These are phyloP conservation scores for Forsythia suspensa DNA, from an alignment of 257 asterid genomes.

Conservation along the genomic window DNA sequence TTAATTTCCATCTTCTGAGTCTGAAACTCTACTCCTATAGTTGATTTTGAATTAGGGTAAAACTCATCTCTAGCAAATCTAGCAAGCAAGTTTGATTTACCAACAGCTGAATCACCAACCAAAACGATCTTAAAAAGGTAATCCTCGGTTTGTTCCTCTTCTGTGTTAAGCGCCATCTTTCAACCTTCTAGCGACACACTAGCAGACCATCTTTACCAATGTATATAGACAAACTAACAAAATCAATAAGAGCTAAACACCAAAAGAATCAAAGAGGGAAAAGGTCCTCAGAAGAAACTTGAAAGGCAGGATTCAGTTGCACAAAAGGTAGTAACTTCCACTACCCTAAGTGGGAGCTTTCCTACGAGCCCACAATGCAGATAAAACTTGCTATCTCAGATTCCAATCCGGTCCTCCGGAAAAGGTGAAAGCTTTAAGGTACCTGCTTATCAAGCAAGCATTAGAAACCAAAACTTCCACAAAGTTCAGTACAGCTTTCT, in stretches of 20 bases:
- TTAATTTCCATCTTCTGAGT: slow-evolving; percentile 85
- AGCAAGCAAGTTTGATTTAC: slow-evolving; percentile 93
- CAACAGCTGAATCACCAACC: slow-evolving; percentile 94
- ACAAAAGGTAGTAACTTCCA: neutral
- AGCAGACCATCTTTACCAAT: slow-evolving; percentile 36
- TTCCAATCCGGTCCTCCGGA: slow-evolving; percentile 18
- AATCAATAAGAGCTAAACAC: slow-evolving; percentile 12
- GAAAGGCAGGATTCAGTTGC: slow-evolving; percentile 27
- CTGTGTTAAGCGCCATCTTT: slow-evolving; percentile 62
- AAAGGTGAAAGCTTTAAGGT: slow-evolving; percentile 16
- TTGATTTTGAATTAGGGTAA: slow-evolving; percentile 86
- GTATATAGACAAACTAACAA: slow-evolving; percentile 14
- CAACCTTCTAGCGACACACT: slow-evolving; percentile 28
- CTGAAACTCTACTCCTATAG: slow-evolving; percentile 97
- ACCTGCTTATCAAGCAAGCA: slow-evolving; percentile 45
- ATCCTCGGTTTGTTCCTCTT: slow-evolving; percentile 71
- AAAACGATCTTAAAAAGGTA: slow-evolving; percentile 83
- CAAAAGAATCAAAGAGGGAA: slow-evolving; percentile 9
- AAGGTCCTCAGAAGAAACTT: slow-evolving; percentile 36
- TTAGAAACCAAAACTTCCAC: slow-evolving; percentile 23
- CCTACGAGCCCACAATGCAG: slow-evolving; percentile 9
- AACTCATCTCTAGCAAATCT: slow-evolving; percentile 94
- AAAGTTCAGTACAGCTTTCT: neutral
- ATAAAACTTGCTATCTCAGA: slow-evolving; percentile 17
- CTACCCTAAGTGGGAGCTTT: slow-evolving; percentile 12